Evolutionary conservation across 2,329 filamentous ascomycete species (phyloP).

Genomic region (Exophiala sp.): DNA sequence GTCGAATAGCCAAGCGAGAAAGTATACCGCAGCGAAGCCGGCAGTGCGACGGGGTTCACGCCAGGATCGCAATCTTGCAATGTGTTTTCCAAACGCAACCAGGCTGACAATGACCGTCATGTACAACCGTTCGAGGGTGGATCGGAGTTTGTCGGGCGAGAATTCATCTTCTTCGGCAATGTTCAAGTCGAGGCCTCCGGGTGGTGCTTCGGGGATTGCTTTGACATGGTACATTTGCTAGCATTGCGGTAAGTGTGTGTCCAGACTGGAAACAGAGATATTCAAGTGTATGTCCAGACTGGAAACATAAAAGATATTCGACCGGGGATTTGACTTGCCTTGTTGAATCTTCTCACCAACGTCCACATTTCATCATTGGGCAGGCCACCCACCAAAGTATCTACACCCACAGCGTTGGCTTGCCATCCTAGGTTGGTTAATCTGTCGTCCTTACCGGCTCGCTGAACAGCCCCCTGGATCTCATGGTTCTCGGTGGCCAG

Average conservation of each 20-base stretch:
- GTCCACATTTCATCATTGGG: conserved; percentile 69
- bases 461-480: conserved; percentile 45
- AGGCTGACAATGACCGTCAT: conserved; percentile 68
- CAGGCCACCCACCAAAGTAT: conserved; percentile 60
- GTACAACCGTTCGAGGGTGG: conserved; percentile 72
- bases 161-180: conserved; percentile 79
- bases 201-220: conserved; percentile 53
- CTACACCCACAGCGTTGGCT: conserved; percentile 47
- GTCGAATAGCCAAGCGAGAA: conserved; percentile 65
- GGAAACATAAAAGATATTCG: no score
- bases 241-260: conserved; percentile 27
- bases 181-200: conserved; percentile 70
- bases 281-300: no score
- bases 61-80: conserved; percentile 73
- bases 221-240: conserved; percentile 66
- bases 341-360: conserved; percentile 66
- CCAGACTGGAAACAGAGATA: no score
- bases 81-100: conserved; percentile 64
- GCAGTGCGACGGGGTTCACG: conserved; percentile 63
- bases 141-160: conserved; percentile 73
- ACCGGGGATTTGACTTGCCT: conserved; percentile 43
- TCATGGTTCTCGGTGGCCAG: conserved; percentile 42
- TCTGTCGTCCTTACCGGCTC: conserved; percentile 47
- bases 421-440: conserved; percentile 64
- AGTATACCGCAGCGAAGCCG: conserved; percentile 58